A percentile compares a stretch with the other conserved stretches of the same genome.
Conservation (phyloP, 768 basidiomycete genomes). For the Pleurotus pulmonarius region DNA sequence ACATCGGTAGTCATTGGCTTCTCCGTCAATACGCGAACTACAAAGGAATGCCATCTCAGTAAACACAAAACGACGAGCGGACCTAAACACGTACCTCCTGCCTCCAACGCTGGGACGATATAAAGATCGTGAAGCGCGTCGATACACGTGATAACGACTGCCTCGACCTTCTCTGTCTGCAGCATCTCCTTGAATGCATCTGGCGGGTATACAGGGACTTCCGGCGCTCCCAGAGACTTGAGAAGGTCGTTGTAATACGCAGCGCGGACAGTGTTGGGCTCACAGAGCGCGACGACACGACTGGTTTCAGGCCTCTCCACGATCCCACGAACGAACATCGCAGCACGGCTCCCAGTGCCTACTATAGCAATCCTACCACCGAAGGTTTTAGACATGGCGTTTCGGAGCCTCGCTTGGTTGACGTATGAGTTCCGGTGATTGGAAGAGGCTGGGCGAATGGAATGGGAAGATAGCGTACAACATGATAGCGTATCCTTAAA, state of each 20-base stretch:
- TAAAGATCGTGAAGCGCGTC: conserved; percentile 45
- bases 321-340: conserved; percentile 45
- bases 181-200: conserved; percentile 43
- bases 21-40: conserved; percentile 47
- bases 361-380: conserved; percentile 37
- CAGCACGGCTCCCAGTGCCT: conserved; percentile 37
- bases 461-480: no score
- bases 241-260: conserved; percentile 41
- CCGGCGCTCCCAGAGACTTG: conserved; percentile 29
- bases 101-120: conserved; percentile 39
- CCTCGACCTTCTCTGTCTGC: conserved; percentile 38
- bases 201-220: conserved; percentile 35
- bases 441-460: no score
- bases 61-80: not conserved
- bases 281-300: conserved; percentile 42
- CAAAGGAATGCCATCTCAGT: not conserved
- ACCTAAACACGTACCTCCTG: conserved; percentile 27
- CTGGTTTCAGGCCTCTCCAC: conserved; percentile 34
- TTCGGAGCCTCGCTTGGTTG: not conserved
- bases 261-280: conserved; percentile 42
- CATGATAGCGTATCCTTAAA: no score
- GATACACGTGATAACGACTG: conserved; percentile 46
- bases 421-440: no score
- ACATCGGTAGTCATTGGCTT: conserved; percentile 52
- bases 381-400: conserved; percentile 20